Conservation (phyloP, 2,329 filamentous ascomycete genomes). For the Monilinia polystroma region DNA sequence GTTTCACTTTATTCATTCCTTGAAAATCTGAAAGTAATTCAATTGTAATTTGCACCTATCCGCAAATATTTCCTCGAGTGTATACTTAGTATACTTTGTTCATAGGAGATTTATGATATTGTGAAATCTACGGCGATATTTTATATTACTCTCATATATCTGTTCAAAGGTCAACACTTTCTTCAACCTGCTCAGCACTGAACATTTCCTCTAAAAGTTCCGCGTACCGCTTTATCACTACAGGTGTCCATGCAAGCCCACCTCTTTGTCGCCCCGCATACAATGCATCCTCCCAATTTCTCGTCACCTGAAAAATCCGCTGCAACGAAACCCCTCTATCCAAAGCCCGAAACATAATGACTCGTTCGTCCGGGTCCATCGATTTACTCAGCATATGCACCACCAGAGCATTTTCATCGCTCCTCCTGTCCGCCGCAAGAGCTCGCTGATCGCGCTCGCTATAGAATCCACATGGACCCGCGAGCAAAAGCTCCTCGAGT, state of each 20-base stretch:
- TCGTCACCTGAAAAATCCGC: neutral
- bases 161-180: neutral
- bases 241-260: neutral
- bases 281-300: neutral
- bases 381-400: neutral
- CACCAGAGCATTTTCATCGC: neutral
- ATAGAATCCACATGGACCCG: neutral
- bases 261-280: neutral
- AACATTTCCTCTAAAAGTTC: neutral
- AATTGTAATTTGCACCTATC: neutral
- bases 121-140: neutral
- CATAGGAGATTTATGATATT: too few relatives aligned
- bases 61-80: neutral
- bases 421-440: neutral
- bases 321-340: neutral
- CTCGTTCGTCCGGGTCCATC: neutral
- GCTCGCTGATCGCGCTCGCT: neutral
- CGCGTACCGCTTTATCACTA: neutral
- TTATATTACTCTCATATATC: neutral
- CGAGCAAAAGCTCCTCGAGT: neutral
- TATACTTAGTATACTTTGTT: too few relatives aligned
- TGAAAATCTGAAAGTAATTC: neutral
- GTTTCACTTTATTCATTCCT: neutral
- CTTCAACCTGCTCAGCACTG: neutral
- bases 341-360: neutral